Base-by-base conservation (phyloP, 306 rosid genomes). In the Neltuma alba region DNA sequence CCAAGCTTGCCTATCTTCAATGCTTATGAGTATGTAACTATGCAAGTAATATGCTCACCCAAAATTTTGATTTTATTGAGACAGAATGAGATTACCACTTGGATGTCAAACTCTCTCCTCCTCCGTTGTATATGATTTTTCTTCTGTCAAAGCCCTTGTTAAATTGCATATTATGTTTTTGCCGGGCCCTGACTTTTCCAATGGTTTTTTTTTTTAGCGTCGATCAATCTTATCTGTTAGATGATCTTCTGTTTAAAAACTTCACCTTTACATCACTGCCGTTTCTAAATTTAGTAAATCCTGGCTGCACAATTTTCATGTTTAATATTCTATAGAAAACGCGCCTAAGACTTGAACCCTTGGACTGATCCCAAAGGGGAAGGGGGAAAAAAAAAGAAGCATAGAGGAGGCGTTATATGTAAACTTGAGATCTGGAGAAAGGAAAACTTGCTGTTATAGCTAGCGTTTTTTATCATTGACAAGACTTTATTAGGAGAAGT, bases 291-390 rank as follows among this genome's bases (percentile, higher is more conserved):
- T 71, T 27, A 61, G 20, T 36, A 28, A 65, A 4, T 42, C 72
- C 5, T 50, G 55, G 54, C 44, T 5, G 47, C 76, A 33, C 18
- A 41, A 72, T 36, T 75, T 61, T 75, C 75, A 48, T 69, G 64
- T 75, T 50, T 68, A 70, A 70, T 38, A 60, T 70, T 82, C 45
- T 50, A 40, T 9, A 60, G 23, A 3, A 7, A 42, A 45, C 41
- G 72, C 57, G 16, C 18, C 18, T 15, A 15, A 16, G 16, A 48
- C 57, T 48, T 48, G 20, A 15, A 2, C 36, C 36, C 36, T 33
- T 33, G 4, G 4, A 33, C 36, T 33, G 41, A n/a, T n/a, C n/a
- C n/a, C n/a, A n/a, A n/a, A n/a, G n/a, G n/a, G n/a, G n/a, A n/a
- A n/a, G n/a, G n/a, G n/a, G n/a, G n/a, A n/a, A n/a, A n/a, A n/a